Evolutionary conservation across 495 filamentous ascomycete genomes (phyloP).

Genomic region (Penicillium manginii): DNA sequence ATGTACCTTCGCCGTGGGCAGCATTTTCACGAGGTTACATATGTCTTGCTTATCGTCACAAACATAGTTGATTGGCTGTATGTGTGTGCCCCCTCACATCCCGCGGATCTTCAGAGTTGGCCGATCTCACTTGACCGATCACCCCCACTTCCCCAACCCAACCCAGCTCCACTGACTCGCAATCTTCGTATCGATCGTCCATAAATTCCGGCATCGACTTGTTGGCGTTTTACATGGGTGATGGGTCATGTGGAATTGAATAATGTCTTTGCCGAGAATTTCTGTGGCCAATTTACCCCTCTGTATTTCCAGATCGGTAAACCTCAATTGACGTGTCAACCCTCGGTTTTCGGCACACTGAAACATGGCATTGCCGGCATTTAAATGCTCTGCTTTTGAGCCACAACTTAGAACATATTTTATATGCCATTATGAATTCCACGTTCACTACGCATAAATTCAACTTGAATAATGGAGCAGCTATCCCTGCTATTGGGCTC

Average conservation of each 20-base stretch:
- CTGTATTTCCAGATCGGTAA: neutral
- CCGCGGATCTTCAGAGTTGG: neutral
- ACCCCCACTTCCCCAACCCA: neutral
- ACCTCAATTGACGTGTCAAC: neutral
- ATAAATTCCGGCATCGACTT: neutral
- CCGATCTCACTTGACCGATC: conserved; percentile 14
- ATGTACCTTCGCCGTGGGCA: neutral
- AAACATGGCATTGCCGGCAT: neutral
- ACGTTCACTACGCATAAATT: neutral
- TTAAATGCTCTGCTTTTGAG: neutral
- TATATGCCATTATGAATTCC: neutral
- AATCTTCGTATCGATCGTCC: neutral
- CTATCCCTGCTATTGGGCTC: conserved; percentile 77
- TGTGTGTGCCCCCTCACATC: neutral
- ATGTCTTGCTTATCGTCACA: neutral
- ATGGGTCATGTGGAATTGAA: neutral
- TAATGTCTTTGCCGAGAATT: neutral
- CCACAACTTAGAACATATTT: neutral
- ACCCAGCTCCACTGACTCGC: neutral
- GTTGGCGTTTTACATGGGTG: neutral
- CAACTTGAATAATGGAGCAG: conserved; percentile 70
- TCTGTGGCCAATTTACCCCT: neutral
- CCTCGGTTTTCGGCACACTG: neutral
- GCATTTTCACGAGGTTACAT: neutral
- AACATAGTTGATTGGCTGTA: neutral